Base-by-base conservation (phyloP, 441 rosid genomes). In the California macrophylla region DNA sequence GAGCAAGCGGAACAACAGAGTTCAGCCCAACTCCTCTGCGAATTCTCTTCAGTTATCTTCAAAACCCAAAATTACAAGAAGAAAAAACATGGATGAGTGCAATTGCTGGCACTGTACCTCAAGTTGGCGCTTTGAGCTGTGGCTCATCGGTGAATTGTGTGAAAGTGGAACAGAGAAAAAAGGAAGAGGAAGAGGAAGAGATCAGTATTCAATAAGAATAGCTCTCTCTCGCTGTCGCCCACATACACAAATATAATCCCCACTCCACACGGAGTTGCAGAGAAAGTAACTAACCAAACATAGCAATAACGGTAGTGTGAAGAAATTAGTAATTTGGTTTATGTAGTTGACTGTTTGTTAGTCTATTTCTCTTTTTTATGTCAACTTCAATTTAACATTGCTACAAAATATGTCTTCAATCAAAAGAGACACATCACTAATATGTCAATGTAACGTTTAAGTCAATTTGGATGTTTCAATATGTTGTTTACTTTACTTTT, bases 21-120 rank as follows among this genome's bases (percentile, higher is more conserved):
- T 77, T 89, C 85, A 89, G 81, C 83, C 89, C 88, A 81, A 82
- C 69, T 80, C 73, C 83, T 91, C 91, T 85, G 92, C 83, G 82
- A 77, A 36, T 72, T 24, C 66, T 61, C 78, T 66, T 66, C 69
- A 72, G 73, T 67, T 54, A 66, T 34, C 58, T 62, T 10, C 71
- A 54, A 62, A 68, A 34, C 26, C 58, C 70, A 68, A 20, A 60
- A 4, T 16, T 8, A 21, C 29, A 1, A 9, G 18, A 16, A 58
- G 45, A n/a, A 26, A 23, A 29, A 25, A 21, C 15, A 40, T 1
- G n/a, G n/a, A 2, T 40, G 8, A 0, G 16, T 40, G 16, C 3
- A 50, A 50, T 50, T 16, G 58, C 24, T 6, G 0, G 58, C 3
- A 50, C 23, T 50, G 58, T 50, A 50, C 58, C 58, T 50, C n/a